These are phyloP conservation scores for Avicennia marina DNA, from an alignment of 257 asterid genomes.

Conservation along the genomic window DNA sequence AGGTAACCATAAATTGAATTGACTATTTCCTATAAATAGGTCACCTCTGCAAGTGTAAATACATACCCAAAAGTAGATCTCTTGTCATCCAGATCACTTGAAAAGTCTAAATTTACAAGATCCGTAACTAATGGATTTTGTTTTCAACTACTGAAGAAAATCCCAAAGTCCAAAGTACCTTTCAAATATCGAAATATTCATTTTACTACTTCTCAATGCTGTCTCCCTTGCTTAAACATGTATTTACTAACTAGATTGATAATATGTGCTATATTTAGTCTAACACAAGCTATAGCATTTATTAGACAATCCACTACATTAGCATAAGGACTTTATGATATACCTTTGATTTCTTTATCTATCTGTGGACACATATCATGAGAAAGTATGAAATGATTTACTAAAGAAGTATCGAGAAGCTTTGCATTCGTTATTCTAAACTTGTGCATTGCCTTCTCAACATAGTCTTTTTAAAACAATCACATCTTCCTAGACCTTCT, in stretches of 20 bases:
- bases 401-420: neutral
- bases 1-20: neutral
- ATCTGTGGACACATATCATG: neutral
- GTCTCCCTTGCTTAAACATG: neutral
- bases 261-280: neutral
- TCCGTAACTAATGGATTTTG: neutral
- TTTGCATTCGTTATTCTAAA: neutral
- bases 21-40: neutral
- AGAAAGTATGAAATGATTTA: neutral
- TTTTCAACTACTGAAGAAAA: neutral
- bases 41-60: neutral
- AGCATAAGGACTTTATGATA: neutral
- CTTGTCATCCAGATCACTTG: neutral
- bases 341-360: neutral
- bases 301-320: neutral
- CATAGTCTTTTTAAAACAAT: neutral
- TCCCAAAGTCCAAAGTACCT: neutral
- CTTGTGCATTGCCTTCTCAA: neutral
- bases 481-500: neutral
- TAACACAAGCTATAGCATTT: neutral
- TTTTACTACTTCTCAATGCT: conserved; percentile 4
- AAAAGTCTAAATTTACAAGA: neutral
- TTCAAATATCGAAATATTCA: neutral
- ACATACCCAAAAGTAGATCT: neutral
- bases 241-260: neutral